These are phyloP conservation scores for Argentina anserina DNA, from an alignment of 306 rosid species.

Conservation along the genomic window DNA sequence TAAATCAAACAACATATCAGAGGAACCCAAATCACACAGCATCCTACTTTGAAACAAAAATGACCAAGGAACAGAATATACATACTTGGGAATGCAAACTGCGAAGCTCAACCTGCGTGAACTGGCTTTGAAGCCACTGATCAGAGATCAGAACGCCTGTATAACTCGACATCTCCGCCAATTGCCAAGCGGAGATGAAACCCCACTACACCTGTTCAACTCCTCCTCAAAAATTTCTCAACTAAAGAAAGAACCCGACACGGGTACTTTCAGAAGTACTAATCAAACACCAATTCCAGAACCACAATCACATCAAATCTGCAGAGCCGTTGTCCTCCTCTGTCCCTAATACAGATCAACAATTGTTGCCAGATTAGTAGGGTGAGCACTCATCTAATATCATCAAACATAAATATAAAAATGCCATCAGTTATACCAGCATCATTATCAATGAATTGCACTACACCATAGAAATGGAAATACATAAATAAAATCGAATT, in stretches of 20 bases:
- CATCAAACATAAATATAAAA: background rate
- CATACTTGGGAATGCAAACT: conserved; percentile 76
- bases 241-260: conserved; percentile 6
- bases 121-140: conserved; percentile 90
- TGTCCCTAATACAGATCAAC: conserved; percentile 34
- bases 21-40: conserved; percentile 15
- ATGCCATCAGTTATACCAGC: background rate
- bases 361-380: conserved; percentile 27
- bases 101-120: conserved; percentile 95
- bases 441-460: background rate
- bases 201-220: conserved; percentile 11
- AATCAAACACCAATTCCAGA: conserved; percentile 20
- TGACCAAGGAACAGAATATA: conserved; percentile 3
- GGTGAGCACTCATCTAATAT: background rate
- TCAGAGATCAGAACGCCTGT: conserved; percentile 80
- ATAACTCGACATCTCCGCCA: conserved; percentile 67
- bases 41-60: background rate
- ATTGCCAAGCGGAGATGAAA: conserved; percentile 18
- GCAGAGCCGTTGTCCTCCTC: conserved; percentile 26
- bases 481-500: background rate
- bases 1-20: background rate
- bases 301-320: conserved; percentile 13
- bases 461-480: conserved; percentile 6
- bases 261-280: conserved; percentile 6
- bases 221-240: conserved; percentile 16